Base-by-base conservation (phyloP, 805 yeast genomes). In the Saccharomycopsis schoenii region DNA sequence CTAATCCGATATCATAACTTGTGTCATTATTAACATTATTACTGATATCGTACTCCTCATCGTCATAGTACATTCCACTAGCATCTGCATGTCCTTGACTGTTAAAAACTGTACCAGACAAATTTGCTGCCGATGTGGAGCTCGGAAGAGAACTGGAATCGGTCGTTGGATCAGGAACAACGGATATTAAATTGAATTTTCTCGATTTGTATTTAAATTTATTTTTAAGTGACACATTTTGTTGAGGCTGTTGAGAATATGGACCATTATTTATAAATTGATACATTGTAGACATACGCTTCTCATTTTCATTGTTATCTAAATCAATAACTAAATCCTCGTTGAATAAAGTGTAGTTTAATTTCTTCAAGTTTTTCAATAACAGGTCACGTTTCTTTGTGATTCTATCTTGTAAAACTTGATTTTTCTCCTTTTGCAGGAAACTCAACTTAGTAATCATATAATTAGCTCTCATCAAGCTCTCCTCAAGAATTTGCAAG, bases 391-490 rank as follows among this genome's bases (percentile, higher is more conserved):
- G 52, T 12, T 47, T 47, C 52, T n/a, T 47, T 47, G n/a, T 47
- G 21, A 47, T 47, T 47, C 10, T 19, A 2, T 47, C 52, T 25
- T 47, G 52, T 47, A 47, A 21, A 47, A 21, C n/a, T 12, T 47
- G n/a, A 21, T 42, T 56, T 14, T 56, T 56, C 40, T 47, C 52
- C 21, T 47, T 47, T 25, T 47, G 52, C 52, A 47, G 52, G 21
- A 57, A 52, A 47, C 62, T 59, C 51, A 62, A 42, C 37, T 57
- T 62, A 12, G 62, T 58, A 36, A 62, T 54, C 50, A 62, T 17
- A 34, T 52, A 60, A n/a, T 51, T 60, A 14, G 65, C 59, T 14
- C 59, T 58, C 15, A 29, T 50, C 55, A 60, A 58, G 24, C 40
- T 60, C 12, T 62, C 65, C 14, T 37, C 39, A 14, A 62, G 52